These are phyloP conservation scores for Pleurotus platypus DNA, from an alignment of 768 basidiomycete genomes.

Conservation along the genomic window DNA sequence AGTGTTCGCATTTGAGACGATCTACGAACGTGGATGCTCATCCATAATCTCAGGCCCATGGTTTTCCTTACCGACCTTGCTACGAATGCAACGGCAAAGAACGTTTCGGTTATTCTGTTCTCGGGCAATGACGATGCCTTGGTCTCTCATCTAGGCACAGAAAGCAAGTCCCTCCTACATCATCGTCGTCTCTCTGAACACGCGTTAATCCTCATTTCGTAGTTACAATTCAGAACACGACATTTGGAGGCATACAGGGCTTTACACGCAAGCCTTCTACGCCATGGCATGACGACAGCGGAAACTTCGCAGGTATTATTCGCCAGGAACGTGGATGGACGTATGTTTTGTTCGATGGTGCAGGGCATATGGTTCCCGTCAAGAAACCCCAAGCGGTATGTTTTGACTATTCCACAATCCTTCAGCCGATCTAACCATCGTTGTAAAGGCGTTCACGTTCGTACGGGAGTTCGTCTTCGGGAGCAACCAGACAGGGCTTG, in stretches of 20 bases:
- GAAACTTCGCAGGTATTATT: conserved; percentile 61
- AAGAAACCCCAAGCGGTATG: conserved; percentile 34
- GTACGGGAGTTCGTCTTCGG: conserved; percentile 68
- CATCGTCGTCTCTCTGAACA: background rate
- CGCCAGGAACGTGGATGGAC: conserved; percentile 75
- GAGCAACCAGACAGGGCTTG: conserved; percentile 53
- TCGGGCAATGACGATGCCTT: conserved; percentile 72
- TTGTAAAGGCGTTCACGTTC: conserved; percentile 53
- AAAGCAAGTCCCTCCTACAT: conserved; percentile 38
- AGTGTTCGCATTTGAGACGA: conserved; percentile 10
- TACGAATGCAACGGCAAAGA: conserved; percentile 51
- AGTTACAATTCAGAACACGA: conserved; percentile 66
- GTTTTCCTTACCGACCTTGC: conserved; percentile 64
- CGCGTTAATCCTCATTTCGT: conserved; percentile 10
- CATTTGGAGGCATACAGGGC: conserved; percentile 74
- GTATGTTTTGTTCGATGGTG: conserved; percentile 38
- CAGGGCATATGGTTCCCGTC: conserved; percentile 39
- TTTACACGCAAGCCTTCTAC: conserved; percentile 69
- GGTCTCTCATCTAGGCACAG: conserved; percentile 57
- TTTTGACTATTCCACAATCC: background rate
- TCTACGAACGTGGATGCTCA: background rate
- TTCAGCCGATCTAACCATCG: background rate
- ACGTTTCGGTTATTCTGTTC: conserved; percentile 52
- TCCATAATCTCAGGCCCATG: conserved; percentile 43
- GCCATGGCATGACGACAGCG: conserved; percentile 58